These are phyloP conservation scores for Venturia aucupariae DNA, from an alignment of 2,329 filamentous ascomycete species.

Conservation along the genomic window DNA sequence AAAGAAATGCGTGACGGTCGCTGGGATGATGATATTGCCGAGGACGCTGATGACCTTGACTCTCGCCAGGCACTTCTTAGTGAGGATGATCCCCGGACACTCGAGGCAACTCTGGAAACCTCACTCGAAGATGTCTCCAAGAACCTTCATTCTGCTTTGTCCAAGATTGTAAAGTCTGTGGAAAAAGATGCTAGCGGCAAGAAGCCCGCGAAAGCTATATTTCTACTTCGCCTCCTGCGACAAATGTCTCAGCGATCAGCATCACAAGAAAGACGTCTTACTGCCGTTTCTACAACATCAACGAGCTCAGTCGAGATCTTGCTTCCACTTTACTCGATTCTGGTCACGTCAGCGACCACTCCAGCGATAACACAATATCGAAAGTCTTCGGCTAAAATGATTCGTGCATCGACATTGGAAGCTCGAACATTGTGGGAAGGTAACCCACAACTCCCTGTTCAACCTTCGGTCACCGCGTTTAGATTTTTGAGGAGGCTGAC, in stretches of 20 bases:
- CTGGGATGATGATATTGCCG: conserved; percentile 64
- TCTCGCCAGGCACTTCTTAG: conserved; percentile 58
- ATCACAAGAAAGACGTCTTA: conserved; percentile 29
- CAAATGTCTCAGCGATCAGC: conserved; percentile 63
- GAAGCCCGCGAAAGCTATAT: conserved; percentile 36
- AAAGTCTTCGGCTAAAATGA: conserved; percentile 36
- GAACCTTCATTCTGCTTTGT: conserved; percentile 48
- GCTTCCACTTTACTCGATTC: conserved; percentile 51
- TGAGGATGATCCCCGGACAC: conserved; percentile 57
- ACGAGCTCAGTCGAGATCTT: conserved; percentile 56
- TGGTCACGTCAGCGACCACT: conserved; percentile 47
- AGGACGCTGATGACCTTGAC: conserved; percentile 56
- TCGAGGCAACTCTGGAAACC: conserved; percentile 51
- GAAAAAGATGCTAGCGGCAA: conserved; percentile 33
- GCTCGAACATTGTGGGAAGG: conserved; percentile 74
- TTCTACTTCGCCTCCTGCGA: conserved; percentile 63
- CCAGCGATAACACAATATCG: conserved; percentile 35
- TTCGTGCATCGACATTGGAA: conserved; percentile 42
- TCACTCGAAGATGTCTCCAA: conserved; percentile 49
- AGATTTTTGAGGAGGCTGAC: conserved; percentile 59
- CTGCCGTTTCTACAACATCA: conserved; percentile 47
- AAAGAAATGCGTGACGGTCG: conserved; percentile 56
- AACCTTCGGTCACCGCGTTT: conserved; percentile 68
- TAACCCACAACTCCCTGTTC: conserved; percentile 61
- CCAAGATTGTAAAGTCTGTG: conserved; percentile 39